A percentile compares a stretch with the other conserved stretches of the same genome.
Conservation (phyloP, 2,329 filamentous ascomycete species). For the Verticillium zaregamsianum region DNA sequence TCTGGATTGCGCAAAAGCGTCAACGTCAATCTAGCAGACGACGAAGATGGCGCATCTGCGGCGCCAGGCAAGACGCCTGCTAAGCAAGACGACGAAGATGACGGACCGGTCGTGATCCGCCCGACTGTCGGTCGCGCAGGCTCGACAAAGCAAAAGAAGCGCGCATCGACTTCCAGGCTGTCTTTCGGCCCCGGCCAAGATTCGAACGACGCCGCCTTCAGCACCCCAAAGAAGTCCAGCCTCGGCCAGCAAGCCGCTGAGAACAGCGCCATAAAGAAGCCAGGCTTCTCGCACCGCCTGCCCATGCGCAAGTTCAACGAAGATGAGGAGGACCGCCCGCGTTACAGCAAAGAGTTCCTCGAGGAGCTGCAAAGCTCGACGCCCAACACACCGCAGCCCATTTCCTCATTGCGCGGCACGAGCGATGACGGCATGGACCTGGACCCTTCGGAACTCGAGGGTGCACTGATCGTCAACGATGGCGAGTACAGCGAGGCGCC, state of each 20-base stretch:
- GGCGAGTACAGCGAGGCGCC: constrained; percentile 31
- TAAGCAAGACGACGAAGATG: constrained; percentile 34
- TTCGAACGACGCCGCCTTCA: constrained; percentile 47
- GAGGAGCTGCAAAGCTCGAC: constrained; percentile 83
- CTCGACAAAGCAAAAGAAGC: constrained; percentile 62
- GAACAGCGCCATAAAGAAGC: constrained; percentile 58
- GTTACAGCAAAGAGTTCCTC: constrained; percentile 82
- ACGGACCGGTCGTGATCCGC: constrained; percentile 44
- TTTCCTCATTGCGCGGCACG: constrained; percentile 14
- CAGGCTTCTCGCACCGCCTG: constrained; percentile 41
- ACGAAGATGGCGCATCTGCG: constrained; percentile 13
- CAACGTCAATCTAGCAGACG: constrained; percentile 32
- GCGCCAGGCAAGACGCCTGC: constrained; percentile 16
- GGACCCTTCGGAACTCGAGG: constrained; percentile 58
- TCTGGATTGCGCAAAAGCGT: constrained; percentile 56
- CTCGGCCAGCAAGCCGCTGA: constrained; percentile 63
- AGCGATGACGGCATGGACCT: constrained; percentile 49
- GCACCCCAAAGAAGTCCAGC: constrained; percentile 59
- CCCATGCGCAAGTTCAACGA: constrained; percentile 51
- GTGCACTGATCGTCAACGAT: constrained; percentile 58
- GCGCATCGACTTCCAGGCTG: constrained; percentile 59
- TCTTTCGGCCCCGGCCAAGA: constrained; percentile 68
- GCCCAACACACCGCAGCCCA: constrained; percentile 70
- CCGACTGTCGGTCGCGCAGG: constrained; percentile 42
- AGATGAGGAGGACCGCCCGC: constrained; percentile 59